Percentiles rank a stretch among this genome's conserved stretches.
Evolutionary conservation across 2,329 filamentous ascomycete genomes (phyloP).

Genomic region (Macrophomina pseudophaseolina): DNA sequence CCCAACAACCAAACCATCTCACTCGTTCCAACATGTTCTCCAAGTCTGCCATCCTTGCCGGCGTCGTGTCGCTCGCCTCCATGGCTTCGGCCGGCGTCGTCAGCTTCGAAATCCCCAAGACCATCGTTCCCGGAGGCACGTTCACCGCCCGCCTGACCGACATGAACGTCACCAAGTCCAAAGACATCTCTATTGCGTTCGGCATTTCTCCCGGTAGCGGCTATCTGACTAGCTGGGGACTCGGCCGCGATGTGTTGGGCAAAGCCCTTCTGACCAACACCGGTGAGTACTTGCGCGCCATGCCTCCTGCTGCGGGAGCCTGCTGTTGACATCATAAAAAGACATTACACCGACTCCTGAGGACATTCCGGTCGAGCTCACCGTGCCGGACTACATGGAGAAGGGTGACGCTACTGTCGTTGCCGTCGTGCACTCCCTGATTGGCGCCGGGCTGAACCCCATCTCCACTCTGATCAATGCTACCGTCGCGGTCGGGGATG

Average conservation of each 20-base stretch:
- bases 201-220: neutral
- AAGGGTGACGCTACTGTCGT: conserved; percentile 13
- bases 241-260: conserved; percentile 8
- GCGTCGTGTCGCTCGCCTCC: conserved; percentile 14
- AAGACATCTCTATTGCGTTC: conserved; percentile 14
- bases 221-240: neutral
- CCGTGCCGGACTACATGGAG: neutral
- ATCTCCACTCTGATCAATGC: conserved; percentile 7
- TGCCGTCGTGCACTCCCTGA: neutral
- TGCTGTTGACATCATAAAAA: neutral
- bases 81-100: conserved; percentile 16
- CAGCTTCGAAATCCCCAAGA: conserved; percentile 16
- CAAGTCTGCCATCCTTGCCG: conserved; percentile 11
- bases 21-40: neutral
- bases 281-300: neutral
- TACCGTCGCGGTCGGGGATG: conserved; percentile 4
- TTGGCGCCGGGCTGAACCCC: conserved; percentile 4
- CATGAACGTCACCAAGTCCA: conserved; percentile 12
- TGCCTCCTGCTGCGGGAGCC: too few species aligned
- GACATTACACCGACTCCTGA: conserved; percentile 5
- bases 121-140: neutral
- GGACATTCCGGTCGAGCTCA: conserved; percentile 5
- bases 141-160: conserved; percentile 15
- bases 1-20: neutral
- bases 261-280: conserved; percentile 17